Evolutionary conservation across 1,284 basidiomycete species (phyloP).

Genomic region (Melampsora medusae): DNA sequence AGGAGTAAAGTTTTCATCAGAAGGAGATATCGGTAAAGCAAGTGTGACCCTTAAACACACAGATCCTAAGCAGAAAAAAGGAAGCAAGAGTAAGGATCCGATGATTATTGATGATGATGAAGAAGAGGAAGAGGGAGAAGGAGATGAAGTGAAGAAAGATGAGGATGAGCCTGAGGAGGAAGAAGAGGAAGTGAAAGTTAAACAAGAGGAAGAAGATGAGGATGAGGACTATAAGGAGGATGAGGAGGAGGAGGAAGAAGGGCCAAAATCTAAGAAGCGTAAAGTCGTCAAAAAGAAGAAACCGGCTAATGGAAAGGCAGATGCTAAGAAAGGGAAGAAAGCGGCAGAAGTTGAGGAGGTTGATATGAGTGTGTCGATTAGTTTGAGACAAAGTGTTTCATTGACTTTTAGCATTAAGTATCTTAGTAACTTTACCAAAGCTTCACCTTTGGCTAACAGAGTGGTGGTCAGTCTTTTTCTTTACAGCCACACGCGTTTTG

Average conservation of each 20-base stretch:
- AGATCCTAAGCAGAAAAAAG: conserved; percentile 50
- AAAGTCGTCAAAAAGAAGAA: conserved; percentile 46
- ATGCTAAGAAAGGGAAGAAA: conserved; percentile 46
- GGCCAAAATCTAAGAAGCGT: conserved; percentile 29
- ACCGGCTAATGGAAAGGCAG: conserved; percentile 46
- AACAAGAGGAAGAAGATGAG: conserved; percentile 31
- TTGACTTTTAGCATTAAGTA: conserved; percentile 97
- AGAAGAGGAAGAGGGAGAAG: conserved; percentile 59
- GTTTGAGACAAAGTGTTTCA: conserved; percentile 69
- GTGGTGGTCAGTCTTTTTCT: conserved; percentile 60
- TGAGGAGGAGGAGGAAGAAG: conserved; percentile 47
- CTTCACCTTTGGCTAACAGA: conserved; percentile 69
- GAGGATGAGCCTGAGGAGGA: conserved; percentile 45
- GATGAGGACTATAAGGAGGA: conserved; percentile 47
- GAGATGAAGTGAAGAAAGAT: not conserved
- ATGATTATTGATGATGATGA: conserved; percentile 52
- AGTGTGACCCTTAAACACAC: conserved; percentile 78
- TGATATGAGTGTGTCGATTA: conserved; percentile 53
- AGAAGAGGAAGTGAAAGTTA: conserved; percentile 45
- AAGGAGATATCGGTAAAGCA: conserved; percentile 92
- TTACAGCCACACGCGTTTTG: conserved; percentile 46
- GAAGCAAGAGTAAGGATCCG: conserved; percentile 48
- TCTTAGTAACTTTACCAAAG: conserved; percentile 95
- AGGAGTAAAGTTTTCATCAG: conserved; percentile 86
- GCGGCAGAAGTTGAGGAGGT: conserved; percentile 51